phyloP scores from a whole-genome alignment of 495 filamentous ascomycete species.

The Xylaria flabelliformis region DNA sequence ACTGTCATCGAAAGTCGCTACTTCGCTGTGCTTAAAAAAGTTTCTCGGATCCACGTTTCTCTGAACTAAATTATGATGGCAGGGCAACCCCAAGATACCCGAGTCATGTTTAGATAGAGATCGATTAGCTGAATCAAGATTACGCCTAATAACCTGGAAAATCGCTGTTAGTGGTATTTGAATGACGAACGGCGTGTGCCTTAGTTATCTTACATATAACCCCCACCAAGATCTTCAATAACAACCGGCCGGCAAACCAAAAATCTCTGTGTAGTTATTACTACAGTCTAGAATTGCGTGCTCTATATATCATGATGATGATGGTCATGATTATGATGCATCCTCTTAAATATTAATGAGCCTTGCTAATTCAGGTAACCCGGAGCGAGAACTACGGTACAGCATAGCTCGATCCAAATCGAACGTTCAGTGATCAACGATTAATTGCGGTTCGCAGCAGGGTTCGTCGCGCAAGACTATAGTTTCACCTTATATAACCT shows the following conservation, averaged over 20 bases:
- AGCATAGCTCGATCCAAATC: background rate
- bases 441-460: background rate
- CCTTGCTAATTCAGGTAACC: background rate
- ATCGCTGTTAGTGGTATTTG: background rate
- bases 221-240: slow-evolving; percentile 3
- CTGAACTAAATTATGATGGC: background rate
- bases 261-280: background rate
- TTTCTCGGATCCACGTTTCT: background rate
- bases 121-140: background rate
- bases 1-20: background rate
- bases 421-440: background rate
- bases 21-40: background rate
- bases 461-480: background rate
- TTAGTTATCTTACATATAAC: background rate
- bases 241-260: background rate
- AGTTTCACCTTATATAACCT: background rate
- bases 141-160: background rate
- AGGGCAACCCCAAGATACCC: background rate
- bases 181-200: slow-evolving; percentile 3
- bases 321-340: background rate
- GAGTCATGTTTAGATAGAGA: slow-evolving; percentile 6
- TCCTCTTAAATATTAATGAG: background rate
- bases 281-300: background rate
- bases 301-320: background rate
- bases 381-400: background rate